These are phyloP conservation scores for Choanephora cucurbitarum DNA, from an alignment of 371 early-diverging fungal species.

Conservation along the genomic window DNA sequence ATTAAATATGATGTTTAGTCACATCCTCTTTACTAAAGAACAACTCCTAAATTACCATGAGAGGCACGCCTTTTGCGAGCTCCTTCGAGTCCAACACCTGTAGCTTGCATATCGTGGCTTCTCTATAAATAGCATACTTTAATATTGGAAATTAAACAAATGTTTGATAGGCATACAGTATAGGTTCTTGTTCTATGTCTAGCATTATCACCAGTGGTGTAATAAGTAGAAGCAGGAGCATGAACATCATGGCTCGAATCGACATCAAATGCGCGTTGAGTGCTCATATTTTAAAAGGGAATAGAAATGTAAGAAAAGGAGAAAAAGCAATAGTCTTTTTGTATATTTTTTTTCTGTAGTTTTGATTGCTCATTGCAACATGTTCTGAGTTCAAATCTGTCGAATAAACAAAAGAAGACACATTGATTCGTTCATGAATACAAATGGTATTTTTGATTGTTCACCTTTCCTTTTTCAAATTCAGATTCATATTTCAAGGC, in stretches of 20 bases:
- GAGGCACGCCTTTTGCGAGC: slow-evolving; percentile 34
- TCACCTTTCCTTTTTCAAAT: no score
- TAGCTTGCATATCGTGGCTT: slow-evolving; percentile 2
- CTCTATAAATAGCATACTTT: background rate
- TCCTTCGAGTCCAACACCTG: slow-evolving; percentile 3
- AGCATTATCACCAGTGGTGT: slow-evolving; percentile 45
- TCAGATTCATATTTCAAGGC: no score
- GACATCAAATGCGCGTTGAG: background rate
- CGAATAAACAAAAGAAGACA: no score
- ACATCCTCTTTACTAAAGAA: background rate
- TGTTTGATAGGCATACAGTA: slow-evolving; percentile 14
- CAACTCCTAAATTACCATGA: slow-evolving; percentile 26
- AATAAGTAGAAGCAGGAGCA: slow-evolving; percentile 37
- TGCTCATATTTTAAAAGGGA: background rate
- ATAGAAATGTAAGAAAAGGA: no score
- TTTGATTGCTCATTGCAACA: no score
- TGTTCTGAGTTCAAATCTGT: no score
- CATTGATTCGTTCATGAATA: no score
- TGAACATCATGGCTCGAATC: slow-evolving; percentile 2
- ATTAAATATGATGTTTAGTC: background rate
- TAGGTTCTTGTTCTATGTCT: slow-evolving; percentile 18
- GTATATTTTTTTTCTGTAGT: no score
- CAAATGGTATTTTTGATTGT: no score
- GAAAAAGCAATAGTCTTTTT: no score
- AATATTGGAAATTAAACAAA: background rate